phyloP scores from a whole-genome alignment of 1,139 yeast genomes.

The Tardiomyces digboiensis region DNA sequence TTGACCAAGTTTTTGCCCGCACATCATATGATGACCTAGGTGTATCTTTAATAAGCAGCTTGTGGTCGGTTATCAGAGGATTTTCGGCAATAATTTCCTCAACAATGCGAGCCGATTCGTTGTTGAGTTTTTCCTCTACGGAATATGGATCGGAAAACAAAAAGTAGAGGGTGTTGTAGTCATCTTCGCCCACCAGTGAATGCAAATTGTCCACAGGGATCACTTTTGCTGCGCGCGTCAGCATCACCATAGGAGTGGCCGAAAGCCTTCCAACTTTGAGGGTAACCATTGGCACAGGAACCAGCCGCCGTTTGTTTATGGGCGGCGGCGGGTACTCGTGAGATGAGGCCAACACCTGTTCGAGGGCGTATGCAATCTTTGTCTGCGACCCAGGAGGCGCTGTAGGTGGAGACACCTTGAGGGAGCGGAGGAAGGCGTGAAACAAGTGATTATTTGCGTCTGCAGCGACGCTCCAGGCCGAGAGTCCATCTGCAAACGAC shows the following conservation, averaged over 20 bases:
- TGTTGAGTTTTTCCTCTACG: slow-evolving; percentile 56
- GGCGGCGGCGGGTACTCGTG: slow-evolving; percentile 29
- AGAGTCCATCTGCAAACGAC: slow-evolving; percentile 60
- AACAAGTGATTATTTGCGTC: slow-evolving; percentile 81
- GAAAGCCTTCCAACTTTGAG: slow-evolving; percentile 57
- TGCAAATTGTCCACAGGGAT: slow-evolving; percentile 64
- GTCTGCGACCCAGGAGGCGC: slow-evolving; percentile 3
- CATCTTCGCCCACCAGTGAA: slow-evolving; percentile 65
- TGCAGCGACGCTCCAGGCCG: slow-evolving; percentile 60
- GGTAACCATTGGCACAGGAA: slow-evolving; percentile 59
- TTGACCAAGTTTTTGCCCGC: slow-evolving; percentile 32
- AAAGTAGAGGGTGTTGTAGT: slow-evolving; percentile 64
- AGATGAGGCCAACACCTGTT: slow-evolving; percentile 50
- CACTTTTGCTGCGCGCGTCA: slow-evolving; percentile 54
- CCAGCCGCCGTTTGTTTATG: slow-evolving; percentile 30
- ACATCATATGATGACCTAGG: slow-evolving; percentile 28
- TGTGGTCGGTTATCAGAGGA: slow-evolving; percentile 20
- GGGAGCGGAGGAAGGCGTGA: slow-evolving; percentile 67
- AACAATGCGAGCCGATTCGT: slow-evolving; percentile 63
- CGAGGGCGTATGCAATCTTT: slow-evolving; percentile 13
- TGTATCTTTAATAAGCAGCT: slow-evolving; percentile 18
- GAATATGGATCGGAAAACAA: slow-evolving; percentile 56
- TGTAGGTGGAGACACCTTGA: slow-evolving; percentile 25
- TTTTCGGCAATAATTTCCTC: slow-evolving; percentile 34
- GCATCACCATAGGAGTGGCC: slow-evolving; percentile 43